phyloP scores from a whole-genome alignment of 257 asterid genomes.

The Coffea eugenioides region DNA sequence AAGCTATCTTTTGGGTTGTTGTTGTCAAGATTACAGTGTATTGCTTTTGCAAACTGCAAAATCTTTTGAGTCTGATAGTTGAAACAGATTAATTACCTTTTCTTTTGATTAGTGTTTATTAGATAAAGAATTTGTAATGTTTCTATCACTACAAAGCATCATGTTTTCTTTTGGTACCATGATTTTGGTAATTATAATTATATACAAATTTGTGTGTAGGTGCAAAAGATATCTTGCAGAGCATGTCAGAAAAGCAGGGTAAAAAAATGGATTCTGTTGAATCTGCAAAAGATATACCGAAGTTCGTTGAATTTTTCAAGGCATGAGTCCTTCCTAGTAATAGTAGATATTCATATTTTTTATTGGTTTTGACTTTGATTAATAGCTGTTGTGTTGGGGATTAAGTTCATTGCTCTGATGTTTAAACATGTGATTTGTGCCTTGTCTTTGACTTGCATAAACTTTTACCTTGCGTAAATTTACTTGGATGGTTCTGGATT shows the following conservation, averaged over 20 bases:
- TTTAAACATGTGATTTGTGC: background rate
- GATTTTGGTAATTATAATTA: background rate
- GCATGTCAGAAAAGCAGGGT: conserved; percentile 96
- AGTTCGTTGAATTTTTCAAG: conserved; percentile 54
- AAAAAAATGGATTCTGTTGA: conserved; percentile 85
- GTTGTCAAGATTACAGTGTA: background rate
- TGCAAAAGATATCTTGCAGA: conserved; percentile 85
- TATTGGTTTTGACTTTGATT: background rate
- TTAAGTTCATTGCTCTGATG: background rate
- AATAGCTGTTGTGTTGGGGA: background rate
- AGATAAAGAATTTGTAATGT: background rate
- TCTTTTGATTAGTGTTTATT: background rate
- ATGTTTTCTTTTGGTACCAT: background rate
- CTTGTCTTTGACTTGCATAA: background rate
- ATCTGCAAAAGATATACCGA: conserved; percentile 77
- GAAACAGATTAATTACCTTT: background rate
- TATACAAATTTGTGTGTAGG: conserved; percentile 55
- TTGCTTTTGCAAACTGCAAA: background rate
- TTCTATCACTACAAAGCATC: background rate
- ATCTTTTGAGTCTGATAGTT: background rate
- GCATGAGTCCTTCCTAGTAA: conserved; percentile 17
- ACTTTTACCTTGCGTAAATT: background rate
- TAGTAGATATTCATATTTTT: background rate
- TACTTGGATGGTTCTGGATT: background rate
- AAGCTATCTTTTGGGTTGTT: conserved; percentile 4